Base-by-base conservation (phyloP, 1,284 basidiomycete species). In the Ustilago loliicola region DNA sequence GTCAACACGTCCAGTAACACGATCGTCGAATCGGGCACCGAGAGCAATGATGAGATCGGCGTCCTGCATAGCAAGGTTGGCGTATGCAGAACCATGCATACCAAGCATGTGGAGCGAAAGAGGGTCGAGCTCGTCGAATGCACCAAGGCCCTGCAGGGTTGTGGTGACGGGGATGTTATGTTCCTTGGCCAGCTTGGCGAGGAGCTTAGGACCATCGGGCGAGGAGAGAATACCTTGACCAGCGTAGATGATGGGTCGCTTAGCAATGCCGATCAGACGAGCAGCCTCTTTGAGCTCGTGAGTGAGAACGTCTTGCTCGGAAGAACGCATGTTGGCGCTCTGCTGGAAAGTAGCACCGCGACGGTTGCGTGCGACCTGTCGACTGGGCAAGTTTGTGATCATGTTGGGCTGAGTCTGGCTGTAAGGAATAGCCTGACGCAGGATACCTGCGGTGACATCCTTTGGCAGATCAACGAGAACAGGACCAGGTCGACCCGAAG, bases 21-120 rank as follows among this genome's bases (percentile, higher is more conserved):
- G 96, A 88, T 99, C 97, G 86, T 99, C 96, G 87, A 99, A 99
- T 61, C 96, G 91, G 19, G 91, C 94, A 69, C 97, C 96, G 34
- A 99, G 92, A 36, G 96, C 96, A 80, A 99, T 96, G 88, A 99
- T 94, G 60, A 99, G 92, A 86, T 99, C 97, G 34, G 97, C 97
- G 65, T 94, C 89, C 88, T 99, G 96, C 91, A 99, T 98, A 3
- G 96, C 96, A 61, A 97, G 88, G 89, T 99, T 99, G 83, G 97
- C 96, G 84, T 98, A 98, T 2, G 96, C 95, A 17, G 92, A 92
- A 5, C 97, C 97, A 89, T 99, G 96, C 96, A 99, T 98, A 78
- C 96, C 96, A 66, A 99, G 91, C 96, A 99, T 98, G 88, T 98
- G 95, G 85, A 99, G 88, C 78, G 92, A 93, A 87, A 91, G 91